Percentiles rank a stretch among this genome's conserved stretches.
Evolutionary conservation across 352 stramenopile species (phyloP).

Genomic region (Phytopythium boreale): DNA sequence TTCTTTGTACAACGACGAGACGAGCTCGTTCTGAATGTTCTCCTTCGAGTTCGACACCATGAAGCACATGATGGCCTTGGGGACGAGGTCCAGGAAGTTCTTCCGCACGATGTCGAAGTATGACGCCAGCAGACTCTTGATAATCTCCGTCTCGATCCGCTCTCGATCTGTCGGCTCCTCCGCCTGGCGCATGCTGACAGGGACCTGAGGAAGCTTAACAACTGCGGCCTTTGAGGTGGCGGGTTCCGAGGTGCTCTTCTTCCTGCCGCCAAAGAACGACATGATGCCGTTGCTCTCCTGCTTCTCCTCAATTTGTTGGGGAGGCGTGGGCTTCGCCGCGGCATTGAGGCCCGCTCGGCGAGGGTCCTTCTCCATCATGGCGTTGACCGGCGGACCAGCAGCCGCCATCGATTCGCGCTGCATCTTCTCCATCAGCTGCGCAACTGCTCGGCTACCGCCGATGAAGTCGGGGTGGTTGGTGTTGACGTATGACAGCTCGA

Average conservation of each 20-base stretch:
- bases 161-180: slow-evolving; percentile 95
- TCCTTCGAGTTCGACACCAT: slow-evolving; percentile 94
- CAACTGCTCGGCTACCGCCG: slow-evolving; percentile 93
- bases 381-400: slow-evolving; percentile 26
- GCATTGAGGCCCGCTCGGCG: slow-evolving; percentile 24
- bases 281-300: slow-evolving; percentile 59
- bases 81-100: slow-evolving; percentile 99
- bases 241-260: slow-evolving; percentile 38
- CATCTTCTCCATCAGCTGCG: slow-evolving; percentile 94
- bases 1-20: slow-evolving; percentile 96
- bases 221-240: slow-evolving; percentile 51
- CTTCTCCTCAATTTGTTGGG: slow-evolving; percentile 34
- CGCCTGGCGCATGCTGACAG: slow-evolving; percentile 94
- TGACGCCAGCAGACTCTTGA: slow-evolving; percentile 95
- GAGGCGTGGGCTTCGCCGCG: neutral
- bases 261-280: slow-evolving; percentile 75
- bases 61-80: slow-evolving; percentile 99
- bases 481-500: slow-evolving; percentile 99
- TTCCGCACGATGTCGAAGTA: slow-evolving; percentile 99
- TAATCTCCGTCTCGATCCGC: slow-evolving; percentile 98
- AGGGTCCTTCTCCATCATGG: slow-evolving; percentile 49
- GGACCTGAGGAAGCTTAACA: slow-evolving; percentile 95
- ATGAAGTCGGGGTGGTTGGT: slow-evolving; percentile 99
- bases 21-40: slow-evolving; percentile 97
- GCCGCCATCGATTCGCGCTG: slow-evolving; percentile 80